phyloP scores from a whole-genome alignment of 148 eudicot genomes.

The Gaultheria prostrata region DNA sequence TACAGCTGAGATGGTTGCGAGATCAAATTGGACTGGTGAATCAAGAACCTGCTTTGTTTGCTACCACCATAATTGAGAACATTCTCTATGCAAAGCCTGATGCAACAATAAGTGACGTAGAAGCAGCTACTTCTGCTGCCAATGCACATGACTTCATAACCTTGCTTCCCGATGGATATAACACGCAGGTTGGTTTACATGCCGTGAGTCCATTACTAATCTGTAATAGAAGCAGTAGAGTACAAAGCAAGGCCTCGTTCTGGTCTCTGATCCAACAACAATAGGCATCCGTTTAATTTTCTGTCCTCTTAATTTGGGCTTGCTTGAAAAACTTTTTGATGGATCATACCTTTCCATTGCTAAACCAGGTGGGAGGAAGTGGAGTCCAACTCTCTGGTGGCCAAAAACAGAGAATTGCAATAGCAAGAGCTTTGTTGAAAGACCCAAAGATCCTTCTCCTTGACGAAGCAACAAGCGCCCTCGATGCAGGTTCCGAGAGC shows the following conservation, averaged over 20 bases:
- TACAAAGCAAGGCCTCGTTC: neutral
- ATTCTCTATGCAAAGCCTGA: constrained; percentile 87
- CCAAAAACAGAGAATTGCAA: constrained; percentile 96
- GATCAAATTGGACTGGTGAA: constrained; percentile 95
- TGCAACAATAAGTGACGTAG: constrained; percentile 85
- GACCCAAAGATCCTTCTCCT: constrained; percentile 93
- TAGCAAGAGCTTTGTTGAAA: constrained; percentile 97
- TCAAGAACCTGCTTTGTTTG: constrained; percentile 98
- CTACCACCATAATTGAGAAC: constrained; percentile 93
- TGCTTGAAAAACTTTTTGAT: neutral
- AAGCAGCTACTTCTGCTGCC: constrained; percentile 90
- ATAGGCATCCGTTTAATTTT: neutral
- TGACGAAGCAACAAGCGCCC: constrained; percentile 98
- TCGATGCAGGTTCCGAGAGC: constrained; percentile 94
- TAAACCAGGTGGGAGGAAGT: constrained; percentile 80
- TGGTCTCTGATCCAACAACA: neutral
- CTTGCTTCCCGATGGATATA: constrained; percentile 92
- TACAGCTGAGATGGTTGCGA: constrained; percentile 82
- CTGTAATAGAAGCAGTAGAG: no score
- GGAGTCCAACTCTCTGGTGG: constrained; percentile 99
- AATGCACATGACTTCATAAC: constrained; percentile 93
- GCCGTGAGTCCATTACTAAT: no score
- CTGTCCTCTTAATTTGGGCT: neutral
- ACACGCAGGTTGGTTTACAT: constrained; percentile 71
- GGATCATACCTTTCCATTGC: neutral